These are phyloP conservation scores for Solanum sitiens DNA, from an alignment of 257 asterid species.

Conservation along the genomic window DNA sequence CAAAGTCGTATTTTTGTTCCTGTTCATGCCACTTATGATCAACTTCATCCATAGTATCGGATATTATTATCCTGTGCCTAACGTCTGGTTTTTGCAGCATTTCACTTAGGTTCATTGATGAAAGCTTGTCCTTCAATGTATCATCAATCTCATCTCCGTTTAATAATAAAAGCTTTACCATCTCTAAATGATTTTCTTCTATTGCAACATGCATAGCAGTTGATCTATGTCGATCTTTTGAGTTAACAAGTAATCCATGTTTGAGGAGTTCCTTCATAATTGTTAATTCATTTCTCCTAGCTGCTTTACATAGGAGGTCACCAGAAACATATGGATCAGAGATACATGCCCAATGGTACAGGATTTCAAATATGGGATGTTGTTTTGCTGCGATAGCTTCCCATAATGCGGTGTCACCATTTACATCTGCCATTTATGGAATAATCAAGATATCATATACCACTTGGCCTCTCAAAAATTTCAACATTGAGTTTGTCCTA, in stretches of 20 bases:
- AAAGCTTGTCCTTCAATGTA: constrained; percentile 14
- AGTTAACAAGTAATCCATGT: constrained; percentile 68
- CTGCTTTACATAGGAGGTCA: constrained; percentile 75
- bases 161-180: constrained; percentile 53
- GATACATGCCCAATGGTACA: constrained; percentile 78
- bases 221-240: constrained; percentile 53
- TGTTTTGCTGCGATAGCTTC: constrained; percentile 57
- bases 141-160: constrained; percentile 64
- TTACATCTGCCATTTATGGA: constrained; percentile 29
- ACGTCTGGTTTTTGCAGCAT: constrained; percentile 46
- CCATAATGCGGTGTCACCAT: constrained; percentile 85
- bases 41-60: constrained; percentile 8
- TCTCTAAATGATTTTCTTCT: constrained; percentile 40
- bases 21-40: constrained; percentile 8
- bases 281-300: constrained; percentile 35
- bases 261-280: constrained; percentile 56
- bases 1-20: not conserved
- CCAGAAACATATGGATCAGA: constrained; percentile 72
- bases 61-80: constrained; percentile 43
- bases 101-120: constrained; percentile 25
- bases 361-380: constrained; percentile 58
- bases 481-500: not conserved
- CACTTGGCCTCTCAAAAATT: not conserved
- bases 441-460: not conserved
- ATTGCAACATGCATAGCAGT: constrained; percentile 61